Evolutionary conservation across 2,329 filamentous ascomycete species (phyloP), one percentile per base, ranked within the genome.

Genomic region (Tolypocladium album): DNA sequence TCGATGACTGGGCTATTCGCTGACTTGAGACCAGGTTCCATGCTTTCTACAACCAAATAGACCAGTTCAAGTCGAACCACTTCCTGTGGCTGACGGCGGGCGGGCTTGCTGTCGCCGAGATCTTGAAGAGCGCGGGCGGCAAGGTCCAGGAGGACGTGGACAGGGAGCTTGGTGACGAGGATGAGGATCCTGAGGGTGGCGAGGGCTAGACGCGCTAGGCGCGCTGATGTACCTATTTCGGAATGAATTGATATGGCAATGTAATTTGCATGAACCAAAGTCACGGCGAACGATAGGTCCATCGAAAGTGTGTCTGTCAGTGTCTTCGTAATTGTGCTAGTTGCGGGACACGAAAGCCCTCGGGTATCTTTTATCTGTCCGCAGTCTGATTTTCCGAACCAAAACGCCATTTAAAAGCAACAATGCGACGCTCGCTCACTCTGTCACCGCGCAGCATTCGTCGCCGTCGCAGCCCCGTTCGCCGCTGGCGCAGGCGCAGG

Each of bases 11-110:
- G 31, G 13, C 4, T 34, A 6, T 8, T 36, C 36, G 60, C 65
- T 66, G 63, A 67, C 63, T 38, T 36, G 1, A 9, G 20, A 58
- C 24, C 66, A 90, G 87, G 20, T 92, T 92, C 74, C 86, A 89
- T 67, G 80, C 83, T 47, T 92, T 91, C 74, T 91, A 90, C 76
- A 86, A 89, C 70, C 88, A 92, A 72, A 82, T 92, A 61, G 88
- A 92, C 70, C 86, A 87, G 70, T 90, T 88, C 75, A 82, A 82
- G 64, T 83, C 82, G 13, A 83, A 87, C 66, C 86, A 86, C 69
- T 92, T 91, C 76, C 76, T 91, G 55, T 92, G 88, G 82, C 77
- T 89, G 56, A 89, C 88, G 0, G 87, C 88, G 0, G 84, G 82
- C 11, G 88, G 88, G 3, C 78, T 90, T 55, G 75, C 82, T 45